Percentiles rank a stretch among this genome's conserved stretches.
Evolutionary conservation across 768 basidiomycete genomes (phyloP).

Genomic region (Lenzites betulinus): DNA sequence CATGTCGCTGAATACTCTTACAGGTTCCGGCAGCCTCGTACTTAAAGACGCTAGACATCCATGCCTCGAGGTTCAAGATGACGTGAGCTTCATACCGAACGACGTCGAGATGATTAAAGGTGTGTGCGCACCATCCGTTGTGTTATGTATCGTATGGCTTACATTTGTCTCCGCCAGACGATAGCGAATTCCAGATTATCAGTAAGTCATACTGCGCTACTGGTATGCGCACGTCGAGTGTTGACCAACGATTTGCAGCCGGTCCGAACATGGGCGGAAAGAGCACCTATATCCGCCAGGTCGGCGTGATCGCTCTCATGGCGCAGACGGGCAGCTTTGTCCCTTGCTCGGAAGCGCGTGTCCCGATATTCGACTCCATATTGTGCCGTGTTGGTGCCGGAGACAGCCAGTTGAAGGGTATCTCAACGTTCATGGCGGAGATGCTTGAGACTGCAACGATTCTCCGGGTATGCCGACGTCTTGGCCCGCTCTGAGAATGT

Average conservation of each 20-base stretch:
- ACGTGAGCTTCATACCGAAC: conserved; percentile 92
- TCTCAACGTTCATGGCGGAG: conserved; percentile 99
- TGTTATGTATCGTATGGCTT: neutral
- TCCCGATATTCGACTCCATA: conserved; percentile 96
- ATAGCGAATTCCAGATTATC: conserved; percentile 94
- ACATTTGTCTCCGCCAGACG: conserved; percentile 43
- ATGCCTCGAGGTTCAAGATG: conserved; percentile 95
- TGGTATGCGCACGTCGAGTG: neutral
- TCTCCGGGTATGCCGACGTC: conserved; percentile 65
- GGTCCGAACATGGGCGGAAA: conserved; percentile 99
- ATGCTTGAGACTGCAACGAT: conserved; percentile 99
- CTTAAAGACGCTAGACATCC: conserved; percentile 91
- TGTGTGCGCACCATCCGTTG: conserved; percentile 27
- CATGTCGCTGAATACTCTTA: neutral
- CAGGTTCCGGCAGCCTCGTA: conserved; percentile 79
- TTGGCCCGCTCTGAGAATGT: neutral
- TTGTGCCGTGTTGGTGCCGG: conserved; percentile 96
- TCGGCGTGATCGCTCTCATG: conserved; percentile 96
- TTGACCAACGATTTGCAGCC: conserved; percentile 44
- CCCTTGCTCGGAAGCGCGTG: conserved; percentile 79
- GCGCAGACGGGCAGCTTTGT: conserved; percentile 96
- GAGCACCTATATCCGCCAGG: conserved; percentile 94
- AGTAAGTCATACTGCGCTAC: conserved; percentile 50
- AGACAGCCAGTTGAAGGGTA: conserved; percentile 95
- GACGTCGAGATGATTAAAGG: conserved; percentile 94